Base-by-base conservation (phyloP, 2,329 filamentous ascomycete genomes). In the Hypomyces rosellus region DNA sequence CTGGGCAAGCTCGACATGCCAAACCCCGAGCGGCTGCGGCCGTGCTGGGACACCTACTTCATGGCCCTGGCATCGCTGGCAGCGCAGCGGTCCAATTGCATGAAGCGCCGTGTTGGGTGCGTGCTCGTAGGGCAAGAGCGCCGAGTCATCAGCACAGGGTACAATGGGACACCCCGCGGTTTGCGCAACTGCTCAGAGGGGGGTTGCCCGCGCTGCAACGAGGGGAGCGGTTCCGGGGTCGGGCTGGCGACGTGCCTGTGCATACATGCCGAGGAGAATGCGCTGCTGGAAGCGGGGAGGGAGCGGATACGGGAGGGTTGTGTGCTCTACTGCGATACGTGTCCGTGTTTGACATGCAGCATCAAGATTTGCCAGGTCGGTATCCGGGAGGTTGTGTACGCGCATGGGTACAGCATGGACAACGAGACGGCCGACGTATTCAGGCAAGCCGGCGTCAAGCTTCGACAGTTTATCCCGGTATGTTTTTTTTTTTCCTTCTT, bases 281-380 rank as follows among this genome's bases (percentile, higher is more conserved):
- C 93, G 1, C 76, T 99, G 51, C 76, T 99, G 9, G 93, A 99
- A 73, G 93, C 93, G 16, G 93, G 93, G 1, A 77, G 93, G 59
- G 93, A 97, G 69, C 78, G 93, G 51, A 89, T 99, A 58, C 77
- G 89, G 16, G 86, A 89, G 49, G 88, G 85, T 4, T 82, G 88
- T 36, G 87, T 89, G 45, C 73, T 99, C 22, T 99, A 96, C 70
- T 96, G 91, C 69, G 89, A 96, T 65, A 96, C 91, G 58, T 99
- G 93, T 68, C 93, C 93, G 4, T 99, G 93, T 66, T 74, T 99
- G 67, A 99, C 93, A 2, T 99, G 93, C 69, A 96, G 89, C 62
- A 95, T 99, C 74, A 99, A 99, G 74, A 97, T 99, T 63, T 88
- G 89, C 18, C 93, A 99, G 72, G 89, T 97, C 7, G 93, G 93